These are phyloP conservation scores for Fusarium tuaranense DNA, from an alignment of 2,329 filamentous ascomycete genomes.

Conservation along the genomic window DNA sequence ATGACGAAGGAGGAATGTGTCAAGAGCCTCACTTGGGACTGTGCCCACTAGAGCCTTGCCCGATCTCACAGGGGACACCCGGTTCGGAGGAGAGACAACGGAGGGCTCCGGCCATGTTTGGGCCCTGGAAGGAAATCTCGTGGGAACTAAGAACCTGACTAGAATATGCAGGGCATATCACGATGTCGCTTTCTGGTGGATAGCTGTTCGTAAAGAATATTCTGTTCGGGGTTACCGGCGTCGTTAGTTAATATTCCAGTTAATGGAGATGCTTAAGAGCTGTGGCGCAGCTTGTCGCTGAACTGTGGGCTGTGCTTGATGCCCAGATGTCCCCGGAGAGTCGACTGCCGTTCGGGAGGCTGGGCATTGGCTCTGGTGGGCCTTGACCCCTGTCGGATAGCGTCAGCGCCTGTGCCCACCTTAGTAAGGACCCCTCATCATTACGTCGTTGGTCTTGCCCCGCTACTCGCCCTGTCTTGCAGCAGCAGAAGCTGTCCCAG, in stretches of 20 bases:
- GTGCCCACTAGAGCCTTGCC: conserved; percentile 4
- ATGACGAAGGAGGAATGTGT: conserved; percentile 9
- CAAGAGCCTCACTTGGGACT: conserved; percentile 14
- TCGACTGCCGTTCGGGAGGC: conserved; percentile 23
- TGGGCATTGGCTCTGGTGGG: conserved; percentile 16
- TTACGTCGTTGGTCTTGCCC: conserved; percentile 41
- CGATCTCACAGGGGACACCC: conserved; percentile 13
- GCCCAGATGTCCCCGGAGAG: not conserved
- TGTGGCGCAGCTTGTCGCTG: conserved; percentile 6
- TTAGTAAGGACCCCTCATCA: conserved; percentile 36
- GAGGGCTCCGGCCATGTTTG: conserved; percentile 1
- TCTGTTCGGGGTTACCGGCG: conserved; percentile 34
- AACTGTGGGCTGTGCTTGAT: conserved; percentile 16
- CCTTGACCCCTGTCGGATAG: conserved; percentile 33
- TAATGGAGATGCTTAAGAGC: not conserved
- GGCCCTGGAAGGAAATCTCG: not conserved
- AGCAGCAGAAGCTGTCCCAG: not conserved
- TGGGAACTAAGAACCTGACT: not conserved
- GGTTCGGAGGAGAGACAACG: conserved; percentile 1
- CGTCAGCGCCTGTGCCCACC: conserved; percentile 38
- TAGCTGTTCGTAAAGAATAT: conserved; percentile 2
- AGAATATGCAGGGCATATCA: not conserved
- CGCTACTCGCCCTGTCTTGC: not conserved
- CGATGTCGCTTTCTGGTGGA: not conserved
- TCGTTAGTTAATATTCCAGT: not conserved